phyloP scores from a whole-genome alignment of 75 land plant species.

The Cupressus sempervirens region DNA sequence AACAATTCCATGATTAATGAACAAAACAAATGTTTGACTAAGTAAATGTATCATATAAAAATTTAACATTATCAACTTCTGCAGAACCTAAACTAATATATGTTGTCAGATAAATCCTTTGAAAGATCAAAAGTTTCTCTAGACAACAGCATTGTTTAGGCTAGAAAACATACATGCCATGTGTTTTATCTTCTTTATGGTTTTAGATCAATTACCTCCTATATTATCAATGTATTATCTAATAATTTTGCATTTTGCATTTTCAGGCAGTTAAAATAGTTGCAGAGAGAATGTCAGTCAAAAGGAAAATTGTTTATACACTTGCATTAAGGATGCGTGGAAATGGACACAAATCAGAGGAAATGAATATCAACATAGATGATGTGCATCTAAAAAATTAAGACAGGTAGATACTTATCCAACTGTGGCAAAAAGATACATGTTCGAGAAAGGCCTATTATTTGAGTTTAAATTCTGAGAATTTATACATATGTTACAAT shows the following conservation, averaged over 20 bases:
- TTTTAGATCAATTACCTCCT: neutral
- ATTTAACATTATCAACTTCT: neutral
- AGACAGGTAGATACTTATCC: neutral
- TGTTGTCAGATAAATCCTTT: neutral
- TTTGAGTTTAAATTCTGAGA: neutral
- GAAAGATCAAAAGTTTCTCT: neutral
- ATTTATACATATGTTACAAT: neutral
- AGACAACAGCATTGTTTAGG: neutral
- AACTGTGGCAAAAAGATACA: neutral
- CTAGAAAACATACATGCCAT: neutral
- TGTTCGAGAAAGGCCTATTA: neutral
- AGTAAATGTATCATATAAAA: neutral
- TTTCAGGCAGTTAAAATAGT: conserved; percentile 70
- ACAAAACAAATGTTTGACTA: neutral
- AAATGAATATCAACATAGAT: neutral
- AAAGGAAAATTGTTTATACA: conserved; percentile 51
- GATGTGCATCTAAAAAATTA: neutral
- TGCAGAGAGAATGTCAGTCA: conserved; percentile 45
- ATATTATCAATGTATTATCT: neutral
- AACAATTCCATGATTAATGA: neutral
- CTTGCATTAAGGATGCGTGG: conserved; percentile 60
- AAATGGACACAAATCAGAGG: conserved; percentile 15
- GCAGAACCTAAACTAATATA: neutral
- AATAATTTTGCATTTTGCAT: neutral
- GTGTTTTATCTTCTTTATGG: neutral